Percentiles rank a stretch among this genome's conserved stretches.
phyloP scores from a whole-genome alignment of 148 eudicot genomes.

The Vaccinium macrocarpon region DNA sequence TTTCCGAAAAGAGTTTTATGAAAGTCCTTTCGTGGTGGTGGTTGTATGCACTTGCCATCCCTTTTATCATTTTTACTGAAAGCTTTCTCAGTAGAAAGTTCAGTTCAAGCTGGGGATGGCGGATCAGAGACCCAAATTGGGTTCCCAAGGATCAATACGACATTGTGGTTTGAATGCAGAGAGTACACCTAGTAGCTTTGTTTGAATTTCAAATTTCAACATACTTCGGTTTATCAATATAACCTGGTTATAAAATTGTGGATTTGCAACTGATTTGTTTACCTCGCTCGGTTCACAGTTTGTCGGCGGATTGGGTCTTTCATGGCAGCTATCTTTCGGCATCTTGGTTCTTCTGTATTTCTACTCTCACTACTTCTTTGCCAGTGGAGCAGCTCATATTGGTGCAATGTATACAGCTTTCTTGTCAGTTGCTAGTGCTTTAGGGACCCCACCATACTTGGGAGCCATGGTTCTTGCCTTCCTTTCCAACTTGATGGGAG shows the following conservation, averaged over 20 bases:
- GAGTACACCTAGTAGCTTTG: not conserved
- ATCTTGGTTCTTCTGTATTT: slow-evolving; percentile 90
- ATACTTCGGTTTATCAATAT: not conserved
- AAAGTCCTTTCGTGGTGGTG: not conserved
- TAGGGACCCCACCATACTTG: slow-evolving; percentile 82
- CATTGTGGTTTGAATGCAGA: not conserved
- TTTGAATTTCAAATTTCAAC: not conserved
- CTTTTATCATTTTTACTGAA: not conserved
- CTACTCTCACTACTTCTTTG: slow-evolving; percentile 97
- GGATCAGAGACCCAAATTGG: no score
- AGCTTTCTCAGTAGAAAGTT: no score
- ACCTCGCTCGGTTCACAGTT: slow-evolving; percentile 47
- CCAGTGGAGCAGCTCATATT: slow-evolving; percentile 99
- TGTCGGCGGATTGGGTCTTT: slow-evolving; percentile 94
- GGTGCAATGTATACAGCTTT: slow-evolving; percentile 99
- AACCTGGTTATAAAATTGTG: not conserved
- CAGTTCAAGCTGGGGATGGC: no score
- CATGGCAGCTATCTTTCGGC: slow-evolving; percentile 93
- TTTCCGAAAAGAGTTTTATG: not conserved
- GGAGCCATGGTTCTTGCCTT: slow-evolving; percentile 89
- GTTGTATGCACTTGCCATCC: not conserved
- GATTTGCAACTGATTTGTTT: not conserved
- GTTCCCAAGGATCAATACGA: no score
- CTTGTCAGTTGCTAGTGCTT: slow-evolving; percentile 88
- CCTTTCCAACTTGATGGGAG: slow-evolving; percentile 96